phyloP scores from a whole-genome alignment of 2,329 filamentous ascomycete species.

The Blastomyces parvus region DNA sequence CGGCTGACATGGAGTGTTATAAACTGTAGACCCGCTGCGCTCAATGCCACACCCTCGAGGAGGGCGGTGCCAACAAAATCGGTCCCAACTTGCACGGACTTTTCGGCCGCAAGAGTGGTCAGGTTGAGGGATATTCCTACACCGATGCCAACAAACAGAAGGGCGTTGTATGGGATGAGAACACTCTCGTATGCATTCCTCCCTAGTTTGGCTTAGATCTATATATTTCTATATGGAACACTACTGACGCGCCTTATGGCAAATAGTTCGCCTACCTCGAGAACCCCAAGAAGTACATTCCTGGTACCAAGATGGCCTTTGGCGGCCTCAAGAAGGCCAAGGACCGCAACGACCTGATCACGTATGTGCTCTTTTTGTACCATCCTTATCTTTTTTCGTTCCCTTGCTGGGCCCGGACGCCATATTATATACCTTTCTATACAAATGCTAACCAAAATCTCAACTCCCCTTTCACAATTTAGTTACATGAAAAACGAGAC shows the following conservation, averaged over 20 bases:
- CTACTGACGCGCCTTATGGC: conserved; percentile 15
- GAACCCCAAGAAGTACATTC: conserved; percentile 99
- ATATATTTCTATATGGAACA: not conserved
- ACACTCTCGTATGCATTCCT: conserved; percentile 58
- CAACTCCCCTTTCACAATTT: conserved; percentile 14
- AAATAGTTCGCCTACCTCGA: conserved; percentile 89
- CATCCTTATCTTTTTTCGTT: not conserved
- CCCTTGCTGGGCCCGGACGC: not conserved
- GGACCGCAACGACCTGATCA: conserved; percentile 98
- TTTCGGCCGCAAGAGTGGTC: conserved; percentile 90
- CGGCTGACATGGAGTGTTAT: conserved; percentile 5
- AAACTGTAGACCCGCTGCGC: conserved; percentile 80
- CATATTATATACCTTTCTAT: not conserved
- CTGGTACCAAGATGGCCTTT: conserved; percentile 99
- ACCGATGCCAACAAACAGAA: conserved; percentile 99
- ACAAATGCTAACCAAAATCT: not conserved
- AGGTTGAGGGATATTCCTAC: conserved; percentile 88
- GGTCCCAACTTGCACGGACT: conserved; percentile 95
- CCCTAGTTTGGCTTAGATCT: not conserved
- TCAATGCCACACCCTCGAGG: conserved; percentile 95
- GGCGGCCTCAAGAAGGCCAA: conserved; percentile 99
- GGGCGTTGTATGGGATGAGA: conserved; percentile 78
- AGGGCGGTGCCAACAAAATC: conserved; percentile 90
- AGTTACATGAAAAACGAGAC: conserved; percentile 24
- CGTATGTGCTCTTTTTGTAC: conserved; percentile 49